phyloP scores from a whole-genome alignment of 164 flowering plant genomes.

The Dillenia suffruticosa region DNA sequence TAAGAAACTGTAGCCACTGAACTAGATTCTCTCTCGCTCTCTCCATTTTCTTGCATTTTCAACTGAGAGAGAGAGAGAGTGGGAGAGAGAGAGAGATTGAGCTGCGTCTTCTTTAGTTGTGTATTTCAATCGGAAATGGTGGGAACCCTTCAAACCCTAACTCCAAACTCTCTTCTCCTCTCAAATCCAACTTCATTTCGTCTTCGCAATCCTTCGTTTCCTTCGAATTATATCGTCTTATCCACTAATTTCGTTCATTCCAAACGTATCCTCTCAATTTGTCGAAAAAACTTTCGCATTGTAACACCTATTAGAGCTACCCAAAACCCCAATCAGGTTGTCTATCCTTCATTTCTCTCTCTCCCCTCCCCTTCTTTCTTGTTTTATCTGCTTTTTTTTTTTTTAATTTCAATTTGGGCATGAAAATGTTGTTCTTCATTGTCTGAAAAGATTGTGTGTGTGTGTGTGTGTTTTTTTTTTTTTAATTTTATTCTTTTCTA shows the following conservation, averaged over 20 bases:
- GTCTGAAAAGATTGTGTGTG: conserved; percentile 1
- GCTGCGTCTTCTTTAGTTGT: too few species aligned
- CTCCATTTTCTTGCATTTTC: too few species aligned
- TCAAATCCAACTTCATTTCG: conserved; percentile 8
- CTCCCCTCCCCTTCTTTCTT: background rate
- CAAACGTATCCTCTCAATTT: background rate
- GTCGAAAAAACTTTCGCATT: conserved; percentile 12
- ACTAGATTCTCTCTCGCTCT: too few species aligned
- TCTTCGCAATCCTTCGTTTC: conserved; percentile 6
- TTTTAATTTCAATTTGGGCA: background rate
- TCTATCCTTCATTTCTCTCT: background rate
- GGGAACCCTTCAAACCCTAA: conserved; percentile 33
- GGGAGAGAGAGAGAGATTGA: too few species aligned
- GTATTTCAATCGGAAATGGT: conserved; percentile 23
- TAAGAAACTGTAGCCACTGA: too few species aligned
- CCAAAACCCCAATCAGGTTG: conserved; percentile 29
- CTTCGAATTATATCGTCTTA: background rate
- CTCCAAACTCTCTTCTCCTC: conserved; percentile 3
- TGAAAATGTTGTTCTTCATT: background rate
- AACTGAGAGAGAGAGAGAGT: too few species aligned
- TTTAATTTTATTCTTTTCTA: conserved; percentile 9
- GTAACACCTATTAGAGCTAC: conserved; percentile 23
- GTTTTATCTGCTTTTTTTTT: background rate
- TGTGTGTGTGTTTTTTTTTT: too few species aligned
- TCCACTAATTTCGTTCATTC: conserved; percentile 3